phyloP scores from a whole-genome alignment of 2,329 filamentous ascomycete genomes.

The Xylariales sp. region DNA sequence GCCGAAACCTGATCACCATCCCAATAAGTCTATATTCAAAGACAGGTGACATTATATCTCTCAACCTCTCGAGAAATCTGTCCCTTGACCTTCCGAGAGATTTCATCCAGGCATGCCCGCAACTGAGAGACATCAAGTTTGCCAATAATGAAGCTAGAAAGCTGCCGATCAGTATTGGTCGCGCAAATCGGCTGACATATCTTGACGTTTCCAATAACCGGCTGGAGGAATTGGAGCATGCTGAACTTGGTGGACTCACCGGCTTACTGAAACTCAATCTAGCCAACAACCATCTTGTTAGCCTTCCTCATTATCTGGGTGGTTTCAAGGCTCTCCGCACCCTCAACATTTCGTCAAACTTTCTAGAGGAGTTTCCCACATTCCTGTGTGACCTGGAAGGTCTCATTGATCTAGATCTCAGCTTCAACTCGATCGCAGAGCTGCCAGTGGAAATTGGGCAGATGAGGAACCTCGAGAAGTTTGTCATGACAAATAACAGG shows the following conservation, averaged over 20 bases:
- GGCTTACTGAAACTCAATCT: conserved; percentile 85
- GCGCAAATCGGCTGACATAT: conserved; percentile 77
- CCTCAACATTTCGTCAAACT: conserved; percentile 92
- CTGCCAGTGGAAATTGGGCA: conserved; percentile 76
- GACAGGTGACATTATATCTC: conserved; percentile 85
- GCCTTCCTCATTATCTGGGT: conserved; percentile 77
- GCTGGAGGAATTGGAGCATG: conserved; percentile 80
- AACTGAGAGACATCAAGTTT: conserved; percentile 91
- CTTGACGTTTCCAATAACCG: conserved; percentile 95
- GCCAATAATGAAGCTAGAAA: conserved; percentile 89
- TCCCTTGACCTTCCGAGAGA: conserved; percentile 91
- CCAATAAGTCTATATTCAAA: conserved; percentile 92
- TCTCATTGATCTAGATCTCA: conserved; percentile 89
- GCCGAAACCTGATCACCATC: conserved; percentile 88
- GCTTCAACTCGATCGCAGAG: conserved; percentile 84
- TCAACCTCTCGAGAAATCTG: conserved; percentile 90
- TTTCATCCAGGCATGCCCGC: conserved; percentile 90
- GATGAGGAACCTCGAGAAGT: conserved; percentile 74
- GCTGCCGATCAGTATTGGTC: conserved; percentile 76
- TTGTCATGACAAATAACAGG: conserved; percentile 95
- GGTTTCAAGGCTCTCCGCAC: conserved; percentile 75
- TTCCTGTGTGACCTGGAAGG: conserved; percentile 80
- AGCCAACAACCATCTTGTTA: conserved; percentile 84
- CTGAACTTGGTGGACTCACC: conserved; percentile 70
- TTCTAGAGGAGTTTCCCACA: conserved; percentile 75